Conservation (phyloP, 352 stramenopile genomes). For the Phytophthora citrophthora region DNA sequence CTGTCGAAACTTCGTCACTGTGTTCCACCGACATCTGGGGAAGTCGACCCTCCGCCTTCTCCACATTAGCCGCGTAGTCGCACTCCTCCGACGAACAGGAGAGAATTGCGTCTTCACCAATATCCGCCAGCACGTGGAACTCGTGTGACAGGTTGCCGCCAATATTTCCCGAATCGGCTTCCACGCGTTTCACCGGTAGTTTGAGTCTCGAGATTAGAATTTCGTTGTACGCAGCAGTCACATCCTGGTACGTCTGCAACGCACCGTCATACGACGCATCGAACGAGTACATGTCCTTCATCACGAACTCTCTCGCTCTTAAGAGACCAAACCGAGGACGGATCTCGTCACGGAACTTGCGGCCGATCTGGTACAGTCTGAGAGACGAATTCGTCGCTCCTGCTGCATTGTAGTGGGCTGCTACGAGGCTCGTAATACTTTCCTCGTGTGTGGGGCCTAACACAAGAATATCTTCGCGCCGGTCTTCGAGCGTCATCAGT, state of each 20-base stretch:
- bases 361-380: slow-evolving; percentile 86
- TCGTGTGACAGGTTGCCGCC: slow-evolving; percentile 90
- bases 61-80: slow-evolving; percentile 88
- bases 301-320: slow-evolving; percentile 87
- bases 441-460: slow-evolving; percentile 88
- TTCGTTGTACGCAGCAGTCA: slow-evolving; percentile 79
- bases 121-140: slow-evolving; percentile 85
- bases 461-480: slow-evolving; percentile 67
- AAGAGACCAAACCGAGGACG: slow-evolving; percentile 86
- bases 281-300: slow-evolving; percentile 94
- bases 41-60: slow-evolving; percentile 73
- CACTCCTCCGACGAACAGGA: slow-evolving; percentile 62
- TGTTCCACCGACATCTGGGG: slow-evolving; percentile 5
- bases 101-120: slow-evolving; percentile 87
- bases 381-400: slow-evolving; percentile 51
- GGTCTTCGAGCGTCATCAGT: slow-evolving; percentile 85
- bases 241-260: slow-evolving; percentile 77
- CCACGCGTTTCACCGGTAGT: slow-evolving; percentile 78
- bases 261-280: slow-evolving; percentile 68
- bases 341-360: slow-evolving; percentile 91
- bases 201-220: slow-evolving; percentile 74
- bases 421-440: slow-evolving; percentile 84
- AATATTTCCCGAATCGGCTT: slow-evolving; percentile 89
- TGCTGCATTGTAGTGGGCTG: slow-evolving; percentile 55
- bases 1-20: slow-evolving; percentile 9